Evolutionary conservation across 805 yeast species (phyloP).

Genomic region (Clavispora vitiphila): DNA sequence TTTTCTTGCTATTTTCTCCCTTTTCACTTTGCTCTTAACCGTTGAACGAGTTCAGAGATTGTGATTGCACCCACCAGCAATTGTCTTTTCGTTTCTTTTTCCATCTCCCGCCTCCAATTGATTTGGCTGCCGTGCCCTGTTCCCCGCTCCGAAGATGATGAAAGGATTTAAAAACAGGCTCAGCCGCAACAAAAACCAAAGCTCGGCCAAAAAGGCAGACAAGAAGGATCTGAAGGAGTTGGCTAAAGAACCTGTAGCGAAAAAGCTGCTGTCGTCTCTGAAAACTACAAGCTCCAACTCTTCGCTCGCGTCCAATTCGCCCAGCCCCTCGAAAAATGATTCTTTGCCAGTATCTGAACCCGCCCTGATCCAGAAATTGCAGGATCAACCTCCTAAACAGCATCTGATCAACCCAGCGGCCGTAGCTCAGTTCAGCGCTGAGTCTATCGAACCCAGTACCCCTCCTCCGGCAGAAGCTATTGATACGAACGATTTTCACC

Average conservation of each 20-base stretch:
- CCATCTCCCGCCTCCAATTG: background rate
- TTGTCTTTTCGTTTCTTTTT: background rate
- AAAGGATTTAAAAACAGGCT: slow-evolving; percentile 63
- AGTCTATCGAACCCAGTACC: background rate
- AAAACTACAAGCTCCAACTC: slow-evolving; percentile 17
- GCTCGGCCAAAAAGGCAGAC: slow-evolving; percentile 25
- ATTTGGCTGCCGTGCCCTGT: background rate
- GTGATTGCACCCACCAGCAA: background rate
- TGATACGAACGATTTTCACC: background rate
- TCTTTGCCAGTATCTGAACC: background rate
- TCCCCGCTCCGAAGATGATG: slow-evolving; percentile 48
- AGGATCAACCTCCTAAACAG: background rate
- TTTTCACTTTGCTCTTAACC: background rate
- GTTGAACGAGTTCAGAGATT: background rate
- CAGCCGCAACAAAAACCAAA: slow-evolving; percentile 36
- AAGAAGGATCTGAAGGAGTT: slow-evolving; percentile 34
- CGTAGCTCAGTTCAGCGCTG: slow-evolving; percentile 1
- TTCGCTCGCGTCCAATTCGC: slow-evolving; percentile 27
- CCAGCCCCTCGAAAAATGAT: slow-evolving; percentile 28
- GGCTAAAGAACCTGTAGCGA: slow-evolving; percentile 24
- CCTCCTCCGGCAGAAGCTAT: background rate
- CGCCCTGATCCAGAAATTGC: background rate
- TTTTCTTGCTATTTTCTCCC: background rate
- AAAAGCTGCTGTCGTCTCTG: slow-evolving; percentile 5
- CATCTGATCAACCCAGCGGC: background rate